These are phyloP conservation scores for Paraglomus occultum DNA, from an alignment of 192 early-diverging fungal genomes.

Conservation along the genomic window DNA sequence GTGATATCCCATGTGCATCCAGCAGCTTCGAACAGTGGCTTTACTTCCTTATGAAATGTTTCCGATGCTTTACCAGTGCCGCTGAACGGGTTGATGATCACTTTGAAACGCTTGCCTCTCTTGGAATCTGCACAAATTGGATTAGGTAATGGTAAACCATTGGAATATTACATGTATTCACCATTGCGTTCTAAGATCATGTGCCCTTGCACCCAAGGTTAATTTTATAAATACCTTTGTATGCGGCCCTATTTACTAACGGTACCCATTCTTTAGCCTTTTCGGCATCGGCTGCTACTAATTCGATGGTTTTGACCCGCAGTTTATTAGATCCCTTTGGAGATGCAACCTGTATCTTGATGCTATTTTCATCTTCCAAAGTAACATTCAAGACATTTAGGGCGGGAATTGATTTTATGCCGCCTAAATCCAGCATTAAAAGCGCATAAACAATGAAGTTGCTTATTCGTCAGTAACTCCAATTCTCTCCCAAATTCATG, in stretches of 20 bases:
- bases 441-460: no score
- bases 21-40: slow-evolving; percentile 64
- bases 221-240: slow-evolving; percentile 17
- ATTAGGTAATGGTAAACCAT: no score
- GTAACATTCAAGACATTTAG: no score
- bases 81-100: slow-evolving; percentile 75
- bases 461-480: no score
- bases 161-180: no score
- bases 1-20: slow-evolving; percentile 49
- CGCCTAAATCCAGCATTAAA: no score
- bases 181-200: no score
- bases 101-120: slow-evolving; percentile 40
- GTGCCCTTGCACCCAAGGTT: not conserved
- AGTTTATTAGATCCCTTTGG: no score
- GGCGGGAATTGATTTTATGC: no score
- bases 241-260: not conserved
- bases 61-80: slow-evolving; percentile 63
- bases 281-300: not conserved
- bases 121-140: slow-evolving; percentile 29
- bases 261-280: not conserved
- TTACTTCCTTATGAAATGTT: slow-evolving; percentile 52
- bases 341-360: no score
- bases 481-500: no score
- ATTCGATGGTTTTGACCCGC: not conserved
- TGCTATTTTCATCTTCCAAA: no score